phyloP scores from a whole-genome alignment of 768 basidiomycete genomes.

The Boletus edulis region DNA sequence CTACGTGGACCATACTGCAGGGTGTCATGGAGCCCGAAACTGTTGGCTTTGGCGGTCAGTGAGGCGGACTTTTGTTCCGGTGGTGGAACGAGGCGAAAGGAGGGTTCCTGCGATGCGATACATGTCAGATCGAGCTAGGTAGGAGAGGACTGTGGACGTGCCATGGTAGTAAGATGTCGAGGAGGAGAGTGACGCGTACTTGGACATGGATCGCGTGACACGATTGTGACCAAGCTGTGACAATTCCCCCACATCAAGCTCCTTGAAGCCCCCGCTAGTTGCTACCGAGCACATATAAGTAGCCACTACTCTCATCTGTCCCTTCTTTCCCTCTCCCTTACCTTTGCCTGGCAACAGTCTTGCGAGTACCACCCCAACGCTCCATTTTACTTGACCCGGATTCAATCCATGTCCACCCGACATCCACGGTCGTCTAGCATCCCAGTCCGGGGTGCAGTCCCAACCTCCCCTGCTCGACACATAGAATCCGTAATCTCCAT shows the following conservation, averaged over 20 bases:
- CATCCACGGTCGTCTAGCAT: constrained; percentile 65
- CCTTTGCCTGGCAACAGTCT: not conserved
- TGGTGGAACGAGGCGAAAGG: constrained; percentile 65
- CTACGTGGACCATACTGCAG: constrained; percentile 82
- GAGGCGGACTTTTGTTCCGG: constrained; percentile 57
- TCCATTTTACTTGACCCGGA: not conserved
- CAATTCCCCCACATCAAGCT: constrained; percentile 20
- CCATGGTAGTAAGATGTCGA: constrained; percentile 18
- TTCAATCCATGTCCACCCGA: constrained; percentile 42
- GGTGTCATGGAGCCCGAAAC: constrained; percentile 84
- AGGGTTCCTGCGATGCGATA: constrained; percentile 36
- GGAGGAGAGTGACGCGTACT: constrained; percentile 18
- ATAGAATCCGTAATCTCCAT: constrained; percentile 68
- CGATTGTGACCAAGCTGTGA: constrained; percentile 29
- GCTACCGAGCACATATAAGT: constrained; percentile 8
- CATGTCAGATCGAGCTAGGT: not conserved
- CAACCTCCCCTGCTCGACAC: constrained; percentile 50
- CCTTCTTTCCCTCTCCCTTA: not conserved
- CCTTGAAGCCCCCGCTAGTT: not conserved
- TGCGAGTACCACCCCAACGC: not conserved
- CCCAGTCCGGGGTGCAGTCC: constrained; percentile 50
- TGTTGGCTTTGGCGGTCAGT: constrained; percentile 64
- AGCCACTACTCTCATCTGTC: not conserved
- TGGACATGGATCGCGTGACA: constrained; percentile 17
- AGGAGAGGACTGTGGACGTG: not conserved